phyloP scores from a whole-genome alignment of 768 basidiomycete species.

The Gymnopilus dilepis region DNA sequence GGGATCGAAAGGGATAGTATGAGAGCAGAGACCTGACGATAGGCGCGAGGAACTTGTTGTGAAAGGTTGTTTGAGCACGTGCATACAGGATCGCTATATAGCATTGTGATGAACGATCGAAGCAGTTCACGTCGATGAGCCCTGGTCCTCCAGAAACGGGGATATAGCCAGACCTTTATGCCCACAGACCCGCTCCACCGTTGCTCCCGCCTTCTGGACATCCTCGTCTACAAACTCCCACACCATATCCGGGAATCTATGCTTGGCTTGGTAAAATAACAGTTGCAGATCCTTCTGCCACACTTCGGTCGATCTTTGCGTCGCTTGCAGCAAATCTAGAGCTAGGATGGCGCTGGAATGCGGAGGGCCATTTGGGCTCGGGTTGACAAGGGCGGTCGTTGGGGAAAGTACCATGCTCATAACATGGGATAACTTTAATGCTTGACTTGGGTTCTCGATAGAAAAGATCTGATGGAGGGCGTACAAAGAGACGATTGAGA shows the following conservation, averaged over 20 bases:
- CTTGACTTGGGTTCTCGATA: too few species aligned
- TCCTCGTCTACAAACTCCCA: constrained; percentile 70
- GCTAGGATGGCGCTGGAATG: too few species aligned
- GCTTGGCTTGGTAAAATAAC: constrained; percentile 82
- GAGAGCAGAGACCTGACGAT: constrained; percentile 12
- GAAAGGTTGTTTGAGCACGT: constrained; percentile 90
- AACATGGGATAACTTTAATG: too few species aligned
- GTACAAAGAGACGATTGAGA: too few species aligned
- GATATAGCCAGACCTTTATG: constrained; percentile 76
- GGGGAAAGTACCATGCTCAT: too few species aligned
- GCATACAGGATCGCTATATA: constrained; percentile 88
- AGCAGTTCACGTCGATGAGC: not conserved
- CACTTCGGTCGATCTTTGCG: constrained; percentile 63
- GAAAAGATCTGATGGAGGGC: too few species aligned
- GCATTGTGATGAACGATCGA: too few species aligned
- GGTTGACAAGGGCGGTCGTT: too few species aligned
- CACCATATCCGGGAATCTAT: constrained; percentile 95
- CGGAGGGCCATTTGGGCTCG: too few species aligned
- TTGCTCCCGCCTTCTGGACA: constrained; percentile 51
- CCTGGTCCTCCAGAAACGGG: not conserved
- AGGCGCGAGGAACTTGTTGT: constrained; percentile 75
- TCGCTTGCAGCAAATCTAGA: constrained; percentile 70
- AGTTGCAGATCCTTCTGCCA: constrained; percentile 85
- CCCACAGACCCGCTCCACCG: constrained; percentile 78
- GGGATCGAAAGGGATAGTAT: constrained; percentile 50